phyloP scores from a whole-genome alignment of 108 stramenopile species.

The Parietichytrium sp. region DNA sequence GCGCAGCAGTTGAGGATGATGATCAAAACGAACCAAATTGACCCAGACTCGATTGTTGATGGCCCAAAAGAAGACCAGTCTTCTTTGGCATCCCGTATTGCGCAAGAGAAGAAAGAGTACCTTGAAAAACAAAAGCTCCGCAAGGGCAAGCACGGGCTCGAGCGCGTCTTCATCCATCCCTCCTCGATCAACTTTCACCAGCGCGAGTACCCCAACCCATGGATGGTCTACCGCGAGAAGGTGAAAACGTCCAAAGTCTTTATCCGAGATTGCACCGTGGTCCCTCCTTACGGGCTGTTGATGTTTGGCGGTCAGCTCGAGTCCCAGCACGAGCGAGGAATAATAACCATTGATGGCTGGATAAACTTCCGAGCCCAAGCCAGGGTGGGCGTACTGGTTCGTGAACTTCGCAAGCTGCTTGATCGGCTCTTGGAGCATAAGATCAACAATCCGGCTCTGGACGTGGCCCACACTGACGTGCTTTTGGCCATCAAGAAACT shows the following conservation, averaged over 20 bases:
- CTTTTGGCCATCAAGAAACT: conserved; percentile 32
- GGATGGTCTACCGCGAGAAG: conserved; percentile 60
- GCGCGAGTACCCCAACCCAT: conserved; percentile 55
- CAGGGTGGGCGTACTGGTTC: conserved; percentile 53
- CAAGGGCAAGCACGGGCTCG: neutral
- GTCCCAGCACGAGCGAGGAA: conserved; percentile 43
- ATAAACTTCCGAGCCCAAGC: conserved; percentile 52
- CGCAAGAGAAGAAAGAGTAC: no score
- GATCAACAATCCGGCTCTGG: conserved; percentile 32
- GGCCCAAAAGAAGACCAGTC: no score
- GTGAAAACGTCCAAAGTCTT: conserved; percentile 60
- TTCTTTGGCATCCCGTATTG: no score
- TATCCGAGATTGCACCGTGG: conserved; percentile 61
- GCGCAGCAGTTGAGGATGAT: conserved; percentile 23
- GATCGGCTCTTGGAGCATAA: conserved; percentile 47
- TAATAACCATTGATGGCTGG: conserved; percentile 53
- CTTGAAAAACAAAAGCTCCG: no score
- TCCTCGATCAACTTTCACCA: conserved; percentile 52
- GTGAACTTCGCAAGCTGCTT: conserved; percentile 47
- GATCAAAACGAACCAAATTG: no score
- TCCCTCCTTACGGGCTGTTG: conserved; percentile 61
- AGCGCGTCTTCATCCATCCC: conserved; percentile 62
- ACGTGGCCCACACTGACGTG: conserved; percentile 6
- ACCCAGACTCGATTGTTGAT: no score
- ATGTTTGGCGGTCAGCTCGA: conserved; percentile 62